These are phyloP conservation scores for Chlamydomonas sp. DNA, from an alignment of 139 green algal species.

Conservation along the genomic window DNA sequence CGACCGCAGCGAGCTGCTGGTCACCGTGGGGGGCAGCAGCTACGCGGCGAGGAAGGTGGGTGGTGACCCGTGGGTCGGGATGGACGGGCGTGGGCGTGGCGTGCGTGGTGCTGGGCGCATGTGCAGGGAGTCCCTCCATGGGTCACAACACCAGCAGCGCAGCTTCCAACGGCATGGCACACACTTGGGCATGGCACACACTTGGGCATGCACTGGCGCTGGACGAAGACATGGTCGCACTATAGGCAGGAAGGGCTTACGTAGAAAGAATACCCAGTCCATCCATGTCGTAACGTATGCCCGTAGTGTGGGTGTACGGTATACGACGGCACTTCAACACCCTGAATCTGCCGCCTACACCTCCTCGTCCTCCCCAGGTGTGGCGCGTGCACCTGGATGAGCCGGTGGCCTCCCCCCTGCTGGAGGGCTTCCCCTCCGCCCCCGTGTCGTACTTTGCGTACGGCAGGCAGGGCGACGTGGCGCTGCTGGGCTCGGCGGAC, in stretches of 20 bases:
- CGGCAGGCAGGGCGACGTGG: constrained; percentile 6
- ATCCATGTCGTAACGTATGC: too few species aligned
- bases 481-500: constrained; percentile 46
- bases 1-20: constrained; percentile 13
- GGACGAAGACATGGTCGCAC: too few species aligned
- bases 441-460: constrained; percentile 36
- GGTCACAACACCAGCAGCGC: too few species aligned
- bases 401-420: neutral
- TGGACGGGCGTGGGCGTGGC: neutral
- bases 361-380: neutral
- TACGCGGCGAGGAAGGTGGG: constrained; percentile 22
- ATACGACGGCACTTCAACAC: too few species aligned
- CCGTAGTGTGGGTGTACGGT: too few species aligned
- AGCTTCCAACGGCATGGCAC: too few species aligned
- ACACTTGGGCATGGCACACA: too few species aligned
- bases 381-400: constrained; percentile 16
- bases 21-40: neutral
- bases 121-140: neutral
- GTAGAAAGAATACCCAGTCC: too few species aligned
- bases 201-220: too few species aligned
- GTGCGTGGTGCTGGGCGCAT: neutral
- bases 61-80: too few species aligned
- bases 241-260: too few species aligned
- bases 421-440: constrained; percentile 17
- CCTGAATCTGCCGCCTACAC: too few species aligned